These are phyloP conservation scores for Massariosphaeria phaeospora DNA, from an alignment of 495 filamentous ascomycete species.

Conservation along the genomic window DNA sequence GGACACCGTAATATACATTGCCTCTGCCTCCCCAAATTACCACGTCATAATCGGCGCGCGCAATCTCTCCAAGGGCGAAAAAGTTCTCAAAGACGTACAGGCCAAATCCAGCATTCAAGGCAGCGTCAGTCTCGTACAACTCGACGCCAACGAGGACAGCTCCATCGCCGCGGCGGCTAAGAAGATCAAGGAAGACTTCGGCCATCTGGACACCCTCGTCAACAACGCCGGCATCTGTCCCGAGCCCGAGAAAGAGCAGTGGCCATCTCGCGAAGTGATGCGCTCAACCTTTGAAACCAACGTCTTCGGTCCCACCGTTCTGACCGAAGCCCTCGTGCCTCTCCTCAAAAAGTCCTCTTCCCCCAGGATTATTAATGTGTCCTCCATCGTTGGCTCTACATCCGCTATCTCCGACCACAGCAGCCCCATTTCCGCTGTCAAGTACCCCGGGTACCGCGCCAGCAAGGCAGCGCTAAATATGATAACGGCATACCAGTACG, in stretches of 20 bases:
- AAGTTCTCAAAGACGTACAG: neutral
- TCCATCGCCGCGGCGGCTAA: constrained; percentile 16
- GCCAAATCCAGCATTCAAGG: neutral
- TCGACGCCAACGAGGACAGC: constrained; percentile 10
- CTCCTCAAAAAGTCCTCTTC: constrained; percentile 15
- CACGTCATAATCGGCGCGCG: constrained; percentile 23
- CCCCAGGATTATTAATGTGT: constrained; percentile 7
- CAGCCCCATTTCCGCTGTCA: constrained; percentile 5
- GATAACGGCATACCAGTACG: constrained; percentile 7
- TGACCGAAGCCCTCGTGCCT: constrained; percentile 18
- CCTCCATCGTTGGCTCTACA: constrained; percentile 10
- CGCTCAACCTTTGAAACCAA: constrained; percentile 15
- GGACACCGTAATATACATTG: no score
- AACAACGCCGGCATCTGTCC: constrained; percentile 27
- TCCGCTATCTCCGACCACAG: neutral
- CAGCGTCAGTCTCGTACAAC: constrained; percentile 7
- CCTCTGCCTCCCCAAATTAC: no score
- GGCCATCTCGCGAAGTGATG: constrained; percentile 3
- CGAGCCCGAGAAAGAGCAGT: neutral
- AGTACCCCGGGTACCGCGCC: constrained; percentile 18
- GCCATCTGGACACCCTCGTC: constrained; percentile 13
- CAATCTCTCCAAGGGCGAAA: neutral
- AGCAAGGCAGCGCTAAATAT: constrained; percentile 23
- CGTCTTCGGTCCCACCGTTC: constrained; percentile 15
- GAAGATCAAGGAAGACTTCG: constrained; percentile 5